These are phyloP conservation scores for Sphagnum magellanicum DNA, from an alignment of 228 moss, liverwort and hornwort genomes.

Conservation along the genomic window DNA sequence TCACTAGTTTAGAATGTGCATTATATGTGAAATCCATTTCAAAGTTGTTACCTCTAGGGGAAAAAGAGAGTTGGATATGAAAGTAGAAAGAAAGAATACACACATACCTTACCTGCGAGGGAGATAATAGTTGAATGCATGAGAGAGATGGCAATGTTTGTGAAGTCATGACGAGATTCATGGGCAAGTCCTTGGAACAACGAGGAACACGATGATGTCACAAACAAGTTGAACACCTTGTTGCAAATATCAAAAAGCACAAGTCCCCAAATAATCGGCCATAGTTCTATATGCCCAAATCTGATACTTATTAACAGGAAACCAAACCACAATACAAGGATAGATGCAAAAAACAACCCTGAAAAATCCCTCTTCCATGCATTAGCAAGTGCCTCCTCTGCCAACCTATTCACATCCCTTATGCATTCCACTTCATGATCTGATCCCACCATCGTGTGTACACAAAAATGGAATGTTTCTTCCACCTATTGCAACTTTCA, in stretches of 20 bases:
- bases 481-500: too few species aligned
- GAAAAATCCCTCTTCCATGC: slow-evolving; percentile 16
- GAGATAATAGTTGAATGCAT: slow-evolving; percentile 66
- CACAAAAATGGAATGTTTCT: too few species aligned
- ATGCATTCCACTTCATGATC: not conserved
- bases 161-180: slow-evolving; percentile 46
- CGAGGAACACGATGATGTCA: slow-evolving; percentile 19
- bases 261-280: slow-evolving; percentile 48
- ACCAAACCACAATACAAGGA: slow-evolving; percentile 50
- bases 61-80: not conserved
- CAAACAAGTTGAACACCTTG: slow-evolving; percentile 20
- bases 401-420: not conserved
- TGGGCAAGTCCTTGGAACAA: slow-evolving; percentile 30
- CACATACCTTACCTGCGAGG: slow-evolving; percentile 43
- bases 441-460: not conserved
- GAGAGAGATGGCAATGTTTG: slow-evolving; percentile 77
- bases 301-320: too few species aligned
- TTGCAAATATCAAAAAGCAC: slow-evolving; percentile 56
- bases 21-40: too few species aligned
- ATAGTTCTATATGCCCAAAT: slow-evolving; percentile 17
- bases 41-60: not conserved
- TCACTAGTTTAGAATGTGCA: not conserved
- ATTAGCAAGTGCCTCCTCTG: not conserved
- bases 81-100: slow-evolving; percentile 4
- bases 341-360: slow-evolving; percentile 35